These are phyloP conservation scores for Globisporangium megalacanthum DNA, from an alignment of 352 stramenopile species.

Conservation along the genomic window DNA sequence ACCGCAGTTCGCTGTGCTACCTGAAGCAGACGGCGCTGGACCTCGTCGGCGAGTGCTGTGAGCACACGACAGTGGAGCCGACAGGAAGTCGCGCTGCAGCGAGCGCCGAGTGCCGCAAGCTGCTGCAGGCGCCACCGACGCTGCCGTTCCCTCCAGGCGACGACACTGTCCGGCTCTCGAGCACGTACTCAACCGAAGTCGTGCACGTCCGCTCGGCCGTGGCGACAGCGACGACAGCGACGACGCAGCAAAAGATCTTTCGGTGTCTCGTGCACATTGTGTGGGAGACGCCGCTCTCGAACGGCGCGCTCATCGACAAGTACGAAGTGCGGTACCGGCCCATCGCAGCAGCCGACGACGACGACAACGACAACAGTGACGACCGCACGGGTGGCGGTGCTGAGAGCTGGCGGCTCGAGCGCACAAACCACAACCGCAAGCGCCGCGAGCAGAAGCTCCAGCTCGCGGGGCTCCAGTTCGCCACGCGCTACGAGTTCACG, in stretches of 20 bases:
- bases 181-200: constrained; percentile 34
- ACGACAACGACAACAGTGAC: constrained; percentile 6
- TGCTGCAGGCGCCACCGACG: constrained; percentile 31
- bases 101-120: constrained; percentile 32
- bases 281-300: constrained; percentile 61
- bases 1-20: constrained; percentile 45
- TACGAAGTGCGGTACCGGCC: constrained; percentile 60
- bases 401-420: constrained; percentile 34
- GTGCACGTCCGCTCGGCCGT: constrained; percentile 24
- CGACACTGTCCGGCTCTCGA: constrained; percentile 23
- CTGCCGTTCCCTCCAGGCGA: constrained; percentile 23
- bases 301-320: constrained; percentile 65
- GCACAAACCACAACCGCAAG: constrained; percentile 38
- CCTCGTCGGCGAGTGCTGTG: constrained; percentile 54
- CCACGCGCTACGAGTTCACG: constrained; percentile 51
- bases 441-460: constrained; percentile 26
- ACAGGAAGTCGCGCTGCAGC: constrained; percentile 4
- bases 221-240: constrained; percentile 1
- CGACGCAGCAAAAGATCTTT: constrained; percentile 41
- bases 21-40: constrained; percentile 40
- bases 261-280: constrained; percentile 42
- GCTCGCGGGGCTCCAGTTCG: constrained; percentile 52
- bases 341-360: constrained; percentile 26
- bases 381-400: neutral
- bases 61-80: constrained; percentile 14